Percentiles rank a stretch among this genome's conserved stretches.
Conservation (phyloP, 805 yeast genomes). For the Kodamaea nitidulidarum region DNA sequence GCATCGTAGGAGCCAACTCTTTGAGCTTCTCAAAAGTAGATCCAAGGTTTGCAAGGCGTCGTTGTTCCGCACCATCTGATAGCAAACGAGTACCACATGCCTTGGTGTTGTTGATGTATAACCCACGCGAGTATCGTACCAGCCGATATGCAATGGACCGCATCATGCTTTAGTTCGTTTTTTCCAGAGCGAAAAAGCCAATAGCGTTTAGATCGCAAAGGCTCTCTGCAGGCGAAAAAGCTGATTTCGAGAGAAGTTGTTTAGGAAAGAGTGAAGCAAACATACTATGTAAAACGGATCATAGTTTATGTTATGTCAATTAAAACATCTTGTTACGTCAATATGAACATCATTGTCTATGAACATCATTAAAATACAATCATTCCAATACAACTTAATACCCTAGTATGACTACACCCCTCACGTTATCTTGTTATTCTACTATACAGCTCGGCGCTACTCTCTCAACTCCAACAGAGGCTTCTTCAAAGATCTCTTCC, state of each 20-base stretch:
- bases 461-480: constrained; percentile 53
- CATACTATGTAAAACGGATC: too few relatives aligned
- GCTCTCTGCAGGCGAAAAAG: too few relatives aligned
- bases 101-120: neutral
- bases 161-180: neutral
- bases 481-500: constrained; percentile 43
- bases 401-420: too few relatives aligned
- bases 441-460: constrained; percentile 11
- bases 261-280: too few relatives aligned
- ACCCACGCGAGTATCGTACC: constrained; percentile 7
- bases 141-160: constrained; percentile 5
- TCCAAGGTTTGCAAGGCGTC: constrained; percentile 47
- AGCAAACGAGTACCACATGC: neutral
- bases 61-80: neutral
- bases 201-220: too few relatives aligned
- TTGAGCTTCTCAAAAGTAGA: constrained; percentile 46
- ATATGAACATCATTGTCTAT: too few relatives aligned
- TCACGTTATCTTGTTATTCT: too few relatives aligned
- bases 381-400: too few relatives aligned
- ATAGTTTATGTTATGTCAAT: too few relatives aligned
- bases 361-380: too few relatives aligned
- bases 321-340: too few relatives aligned
- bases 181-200: neutral
- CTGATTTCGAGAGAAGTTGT: too few relatives aligned
- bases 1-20: constrained; percentile 46